phyloP scores from a whole-genome alignment of 495 filamentous ascomycete species.

The Immersiella caudata region DNA sequence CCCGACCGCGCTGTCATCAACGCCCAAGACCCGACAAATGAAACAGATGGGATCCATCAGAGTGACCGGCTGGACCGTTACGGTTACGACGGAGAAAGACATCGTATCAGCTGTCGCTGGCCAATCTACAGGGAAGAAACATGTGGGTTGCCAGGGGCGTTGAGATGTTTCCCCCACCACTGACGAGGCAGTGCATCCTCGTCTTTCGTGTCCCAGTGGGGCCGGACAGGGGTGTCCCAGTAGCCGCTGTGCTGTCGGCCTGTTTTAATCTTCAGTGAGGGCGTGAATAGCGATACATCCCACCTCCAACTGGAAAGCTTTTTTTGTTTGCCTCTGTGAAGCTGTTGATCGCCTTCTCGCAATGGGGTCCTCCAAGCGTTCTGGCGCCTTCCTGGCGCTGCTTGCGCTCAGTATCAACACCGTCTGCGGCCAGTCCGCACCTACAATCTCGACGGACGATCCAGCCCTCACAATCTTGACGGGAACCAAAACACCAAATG shows the following conservation, averaged over 20 bases:
- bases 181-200: conserved; percentile 9
- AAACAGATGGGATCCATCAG: not conserved
- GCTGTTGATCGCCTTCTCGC: conserved; percentile 3
- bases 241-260: not conserved
- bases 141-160: not conserved
- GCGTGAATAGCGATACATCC: not conserved
- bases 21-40: not conserved
- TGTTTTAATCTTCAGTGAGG: not conserved
- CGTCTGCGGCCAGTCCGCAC: conserved; percentile 11
- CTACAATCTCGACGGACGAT: conserved; percentile 12
- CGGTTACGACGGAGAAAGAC: not conserved
- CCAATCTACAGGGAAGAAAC: conserved; percentile 3
- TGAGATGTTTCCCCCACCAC: conserved; percentile 9
- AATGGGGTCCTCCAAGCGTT: conserved; percentile 26
- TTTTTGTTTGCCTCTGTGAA: conserved; percentile 1
- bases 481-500: conserved; percentile 39
- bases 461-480: conserved; percentile 43
- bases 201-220: not conserved
- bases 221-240: not conserved
- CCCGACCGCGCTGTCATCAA: not conserved
- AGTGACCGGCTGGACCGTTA: not conserved
- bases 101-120: conserved; percentile 11
- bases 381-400: conserved; percentile 21
- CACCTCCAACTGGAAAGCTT: not conserved
- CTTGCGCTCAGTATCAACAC: conserved; percentile 21